Base-by-base conservation (phyloP, 2,329 filamentous ascomycete species). In the Fusarium xylarioides region DNA sequence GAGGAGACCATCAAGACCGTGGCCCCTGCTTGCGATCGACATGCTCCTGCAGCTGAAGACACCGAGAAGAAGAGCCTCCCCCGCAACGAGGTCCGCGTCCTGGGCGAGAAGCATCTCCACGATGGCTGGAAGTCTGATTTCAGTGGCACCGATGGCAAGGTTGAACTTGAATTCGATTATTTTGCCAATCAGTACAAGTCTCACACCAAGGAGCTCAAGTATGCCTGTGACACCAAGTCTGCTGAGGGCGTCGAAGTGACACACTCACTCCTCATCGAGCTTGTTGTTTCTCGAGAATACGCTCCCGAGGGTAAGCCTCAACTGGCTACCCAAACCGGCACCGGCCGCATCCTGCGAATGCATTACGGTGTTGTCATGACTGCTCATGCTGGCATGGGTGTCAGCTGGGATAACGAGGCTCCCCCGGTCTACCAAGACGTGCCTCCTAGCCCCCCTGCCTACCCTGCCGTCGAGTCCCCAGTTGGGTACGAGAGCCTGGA, bases 371-470 rank as follows among this genome's bases (percentile, higher is more conserved):
- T 96, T 59, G 86, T 91, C 64, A 88, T 98, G 62, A 98, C 95
- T 8, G 93, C 97, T 83, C 90, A 93, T 67, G 89, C 90, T 26
- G 95, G 95, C 23, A 89, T 97, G 80, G 95, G 95, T 56, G 95
- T 99, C 77, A 94, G 93, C 76, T 99, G 96, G 95, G 95, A 98
- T 76, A 95, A 98, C 83, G 95, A 99, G 85, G 91, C 93, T 79
- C 95, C 95, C 18, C 95, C 95, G 2, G 90, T 97, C 75, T 99
- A 99, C 83, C 92, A 96, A 82, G 94, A 98, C 79, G 95, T 98
- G 46, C 95, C 95, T 2, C 91, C 91, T 5, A 94, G 92, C 77
- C 95, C 95, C 54, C 95, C 95, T 0, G 87, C 86, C 11, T 95
- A 95, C 82, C 84, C 80, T 34, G 63, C 72, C 19, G 69, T 74